Percentiles rank a stretch among this genome's conserved stretches.
Conservation (phyloP, 2,329 filamentous ascomycete genomes). For the Stagonosporopsis tanaceti region DNA sequence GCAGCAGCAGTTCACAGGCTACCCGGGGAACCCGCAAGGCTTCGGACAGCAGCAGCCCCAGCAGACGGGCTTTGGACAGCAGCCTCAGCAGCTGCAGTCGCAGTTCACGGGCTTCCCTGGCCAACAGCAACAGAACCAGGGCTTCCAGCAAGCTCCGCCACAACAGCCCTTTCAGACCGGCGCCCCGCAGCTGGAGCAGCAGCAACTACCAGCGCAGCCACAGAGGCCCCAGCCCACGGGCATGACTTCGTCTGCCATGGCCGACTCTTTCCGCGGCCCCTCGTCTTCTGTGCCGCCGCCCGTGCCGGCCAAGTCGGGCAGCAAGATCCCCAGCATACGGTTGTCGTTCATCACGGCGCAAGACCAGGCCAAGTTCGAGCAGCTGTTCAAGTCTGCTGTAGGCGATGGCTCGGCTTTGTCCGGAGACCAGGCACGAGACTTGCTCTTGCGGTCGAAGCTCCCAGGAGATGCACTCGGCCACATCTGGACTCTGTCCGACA, state of each 20-base stretch:
- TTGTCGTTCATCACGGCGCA: constrained; percentile 94
- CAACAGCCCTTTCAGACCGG: constrained; percentile 51
- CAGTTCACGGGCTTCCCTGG: constrained; percentile 60
- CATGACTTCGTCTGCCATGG: constrained; percentile 71
- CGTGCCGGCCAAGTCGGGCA: constrained; percentile 69
- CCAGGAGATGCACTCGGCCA: constrained; percentile 87
- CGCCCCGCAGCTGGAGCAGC: constrained; percentile 45
- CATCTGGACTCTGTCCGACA: constrained; percentile 95
- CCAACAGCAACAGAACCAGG: constrained; percentile 50
- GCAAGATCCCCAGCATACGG: constrained; percentile 91
- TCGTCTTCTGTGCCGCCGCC: constrained; percentile 60
- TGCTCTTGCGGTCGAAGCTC: constrained; percentile 87
- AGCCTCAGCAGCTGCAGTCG: constrained; percentile 52
- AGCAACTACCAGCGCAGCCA: constrained; percentile 58
- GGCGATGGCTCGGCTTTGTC: constrained; percentile 85
- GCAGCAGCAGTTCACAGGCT: constrained; percentile 58
- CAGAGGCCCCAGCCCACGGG: constrained; percentile 63
- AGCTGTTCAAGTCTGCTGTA: constrained; percentile 93
- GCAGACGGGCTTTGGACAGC: constrained; percentile 21
- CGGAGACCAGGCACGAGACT: constrained; percentile 88
- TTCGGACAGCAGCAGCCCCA: constrained; percentile 54
- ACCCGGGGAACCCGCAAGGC: constrained; percentile 55
- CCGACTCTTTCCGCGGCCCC: constrained; percentile 64
- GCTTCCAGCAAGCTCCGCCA: constrained; percentile 62
- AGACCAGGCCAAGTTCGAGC: constrained; percentile 97